phyloP scores from a whole-genome alignment of 805 yeast genomes.

The Barnettozyma sucrosica region DNA sequence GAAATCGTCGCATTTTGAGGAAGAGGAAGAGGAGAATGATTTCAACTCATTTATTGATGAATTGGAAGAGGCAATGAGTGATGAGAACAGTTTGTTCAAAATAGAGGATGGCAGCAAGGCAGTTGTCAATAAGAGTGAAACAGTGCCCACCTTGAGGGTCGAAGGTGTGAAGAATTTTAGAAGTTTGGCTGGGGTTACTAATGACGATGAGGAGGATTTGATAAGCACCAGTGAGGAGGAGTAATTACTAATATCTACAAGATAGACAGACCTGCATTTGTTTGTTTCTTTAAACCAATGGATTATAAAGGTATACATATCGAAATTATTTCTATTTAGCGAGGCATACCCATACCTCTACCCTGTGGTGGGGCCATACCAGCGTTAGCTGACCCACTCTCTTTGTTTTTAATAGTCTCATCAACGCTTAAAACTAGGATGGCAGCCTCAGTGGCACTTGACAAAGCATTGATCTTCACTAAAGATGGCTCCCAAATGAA shows the following conservation, averaged over 20 bases:
- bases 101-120: conserved; percentile 9
- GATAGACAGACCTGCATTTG: background rate
- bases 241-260: conserved; percentile 2
- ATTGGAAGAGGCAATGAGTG: conserved; percentile 19
- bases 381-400: conserved; percentile 47
- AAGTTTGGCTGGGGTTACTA: conserved; percentile 18
- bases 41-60: conserved; percentile 23
- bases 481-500: conserved; percentile 98
- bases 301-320: background rate
- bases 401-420: conserved; percentile 80
- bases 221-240: conserved; percentile 26
- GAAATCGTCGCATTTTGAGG: background rate
- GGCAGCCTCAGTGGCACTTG: conserved; percentile 96
- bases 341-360: conserved; percentile 71
- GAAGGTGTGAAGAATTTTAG: conserved; percentile 22
- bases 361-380: conserved; percentile 46
- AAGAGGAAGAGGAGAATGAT: conserved; percentile 15
- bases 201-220: conserved; percentile 21
- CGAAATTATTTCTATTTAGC: conserved; percentile 8
- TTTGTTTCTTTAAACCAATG: no score
- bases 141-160: background rate
- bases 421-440: conserved; percentile 89
- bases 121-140: background rate
- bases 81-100: conserved; percentile 7
- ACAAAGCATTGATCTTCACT: conserved; percentile 88